phyloP scores from a whole-genome alignment of 2,329 filamentous ascomycete species.

The Parastagonospora nodorum region DNA sequence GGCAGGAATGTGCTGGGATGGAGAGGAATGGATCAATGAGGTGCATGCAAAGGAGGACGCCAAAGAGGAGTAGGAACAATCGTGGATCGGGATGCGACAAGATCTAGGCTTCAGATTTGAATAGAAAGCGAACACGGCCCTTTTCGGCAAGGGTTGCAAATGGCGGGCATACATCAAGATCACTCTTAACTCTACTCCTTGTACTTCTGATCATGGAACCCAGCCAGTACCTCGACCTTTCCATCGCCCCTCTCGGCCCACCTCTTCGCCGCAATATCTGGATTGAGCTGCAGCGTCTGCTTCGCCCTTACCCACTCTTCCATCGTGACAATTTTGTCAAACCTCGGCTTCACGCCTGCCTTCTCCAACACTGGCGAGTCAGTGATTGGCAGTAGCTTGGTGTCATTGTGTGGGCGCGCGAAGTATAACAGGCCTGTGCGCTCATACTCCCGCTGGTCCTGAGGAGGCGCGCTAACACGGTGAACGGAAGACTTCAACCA shows the following conservation, averaged over 20 bases:
- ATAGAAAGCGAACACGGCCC: too few relatives aligned
- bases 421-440: conserved; percentile 59
- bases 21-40: too few relatives aligned
- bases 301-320: conserved; percentile 33
- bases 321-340: conserved; percentile 51
- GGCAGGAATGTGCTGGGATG: too few relatives aligned
- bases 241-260: conserved; percentile 30
- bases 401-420: conserved; percentile 50
- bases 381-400: conserved; percentile 45
- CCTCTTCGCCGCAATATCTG: conserved; percentile 27
- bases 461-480: conserved; percentile 55
- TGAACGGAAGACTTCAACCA: conserved; percentile 57
- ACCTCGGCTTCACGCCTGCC: conserved; percentile 40
- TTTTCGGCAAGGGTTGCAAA: too few relatives aligned
- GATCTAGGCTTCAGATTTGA: too few relatives aligned
- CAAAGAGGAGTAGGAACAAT: too few relatives aligned
- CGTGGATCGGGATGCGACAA: too few relatives aligned
- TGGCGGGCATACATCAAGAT: too few relatives aligned
- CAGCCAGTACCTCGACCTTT: conserved; percentile 30
- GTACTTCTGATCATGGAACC: conserved; percentile 16
- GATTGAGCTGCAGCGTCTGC: conserved; percentile 31
- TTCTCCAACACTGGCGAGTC: conserved; percentile 44
- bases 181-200: background rate
- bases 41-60: too few relatives aligned
- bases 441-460: conserved; percentile 56